Base-by-base conservation (phyloP, 106 monocot genomes). In the Gastrodia elata region DNA sequence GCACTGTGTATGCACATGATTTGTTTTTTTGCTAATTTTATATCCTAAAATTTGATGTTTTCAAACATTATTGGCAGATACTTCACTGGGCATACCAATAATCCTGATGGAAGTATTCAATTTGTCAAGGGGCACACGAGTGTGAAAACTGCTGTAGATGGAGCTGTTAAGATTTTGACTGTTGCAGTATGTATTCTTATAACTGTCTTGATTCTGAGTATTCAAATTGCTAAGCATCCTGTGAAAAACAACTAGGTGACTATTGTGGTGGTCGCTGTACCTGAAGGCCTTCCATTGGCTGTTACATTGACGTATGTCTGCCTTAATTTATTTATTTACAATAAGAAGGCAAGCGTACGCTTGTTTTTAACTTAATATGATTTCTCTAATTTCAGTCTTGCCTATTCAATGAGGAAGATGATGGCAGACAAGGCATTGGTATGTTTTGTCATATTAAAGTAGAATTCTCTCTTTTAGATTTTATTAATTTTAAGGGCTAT, bases 101-200 rank as follows among this genome's bases (percentile, higher is more conserved):
- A 81, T 38, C 64, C 75, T 44, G 71, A 76, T 76, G 76, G 81
- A 76, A 81, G 35, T 13, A 33, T 76, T 71, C 81, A 81, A 39
- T 81, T 76, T 68, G 15, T 56, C 43, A 52, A 56, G 52, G 76
- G 76, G 4, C 38, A 65, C 3, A 81, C 81, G 32, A 68, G 72
- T 68, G 76, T 43, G 25, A 81, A 81, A 48, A 27, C 18, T 71
- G 76, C 81, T 65, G 18, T 57, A 25, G 32, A 72, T 65, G 81
- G 72, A 38, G 76, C 65, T 30, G 42, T 81, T 48, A 76, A 81
- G 39, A 70, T 81, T 39, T 72, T 81, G n/a, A 81, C 81, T 40
- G 33, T 81, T 72, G 81, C 81, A 15, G 81, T 81, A 76, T 67
- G 71, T 33, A 74, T 79, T 34, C 48, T 16, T 35, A 70, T 69